Percentiles rank a stretch among this genome's conserved stretches.
Conservation (phyloP, 148 eudicot species). For the Diospyros kaki region DNA sequence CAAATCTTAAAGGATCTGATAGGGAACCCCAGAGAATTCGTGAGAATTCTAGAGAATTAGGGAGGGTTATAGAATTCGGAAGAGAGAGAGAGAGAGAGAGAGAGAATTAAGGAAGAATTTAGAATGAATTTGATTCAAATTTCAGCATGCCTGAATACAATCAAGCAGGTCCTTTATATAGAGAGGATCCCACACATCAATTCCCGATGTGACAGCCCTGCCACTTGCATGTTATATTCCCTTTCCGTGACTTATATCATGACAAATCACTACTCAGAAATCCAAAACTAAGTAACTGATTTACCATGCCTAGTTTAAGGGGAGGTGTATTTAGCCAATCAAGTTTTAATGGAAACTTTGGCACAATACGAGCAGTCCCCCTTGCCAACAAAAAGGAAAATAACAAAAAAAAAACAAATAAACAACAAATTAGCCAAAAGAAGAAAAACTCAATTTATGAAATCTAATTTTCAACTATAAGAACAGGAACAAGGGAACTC, state of each 20-base stretch:
- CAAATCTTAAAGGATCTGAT: too few species aligned
- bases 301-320: slow-evolving; percentile 81
- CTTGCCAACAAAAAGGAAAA: slow-evolving; percentile 18
- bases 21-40: too few species aligned
- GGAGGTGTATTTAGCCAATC: slow-evolving; percentile 96
- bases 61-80: too few species aligned
- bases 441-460: slow-evolving; percentile 6
- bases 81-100: too few species aligned
- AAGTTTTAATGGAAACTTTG: slow-evolving; percentile 88
- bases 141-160: too few species aligned
- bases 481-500: slow-evolving; percentile 4
- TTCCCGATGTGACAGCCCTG: not conserved
- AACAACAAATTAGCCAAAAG: slow-evolving; percentile 1
- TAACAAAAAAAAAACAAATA: not conserved
- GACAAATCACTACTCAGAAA: not conserved
- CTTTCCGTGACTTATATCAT: too few species aligned
- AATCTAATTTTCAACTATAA: not conserved
- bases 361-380: slow-evolving; percentile 60
- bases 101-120: too few species aligned
- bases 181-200: too few species aligned
- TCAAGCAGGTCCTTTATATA: too few species aligned
- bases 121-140: too few species aligned
- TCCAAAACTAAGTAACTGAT: not conserved
- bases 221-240: not conserved
- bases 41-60: too few species aligned